These are phyloP conservation scores for Saitoella complicata DNA, from an alignment of 805 yeast species.

Conservation along the genomic window DNA sequence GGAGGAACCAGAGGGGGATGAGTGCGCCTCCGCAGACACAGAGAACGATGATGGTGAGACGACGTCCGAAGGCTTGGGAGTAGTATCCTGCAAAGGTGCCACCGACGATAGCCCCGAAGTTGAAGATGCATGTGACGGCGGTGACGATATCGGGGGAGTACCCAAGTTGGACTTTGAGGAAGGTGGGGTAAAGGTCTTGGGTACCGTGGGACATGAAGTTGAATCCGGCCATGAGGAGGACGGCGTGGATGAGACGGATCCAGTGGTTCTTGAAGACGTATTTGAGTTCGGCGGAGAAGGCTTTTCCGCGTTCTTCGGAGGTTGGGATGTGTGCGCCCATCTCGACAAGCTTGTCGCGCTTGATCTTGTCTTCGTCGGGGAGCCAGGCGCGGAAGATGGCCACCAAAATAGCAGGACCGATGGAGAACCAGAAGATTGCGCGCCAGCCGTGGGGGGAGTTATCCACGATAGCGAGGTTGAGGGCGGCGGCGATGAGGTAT, in stretches of 20 bases:
- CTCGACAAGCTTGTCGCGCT: constrained; percentile 4
- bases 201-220: constrained; percentile 62
- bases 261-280: constrained; percentile 31
- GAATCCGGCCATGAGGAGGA: constrained; percentile 50
- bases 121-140: constrained; percentile 45
- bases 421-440: constrained; percentile 55
- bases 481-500: constrained; percentile 46
- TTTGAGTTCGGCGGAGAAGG: constrained; percentile 7
- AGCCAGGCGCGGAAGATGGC: constrained; percentile 39
- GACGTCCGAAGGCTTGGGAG: constrained; percentile 43
- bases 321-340: background rate
- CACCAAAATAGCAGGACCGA: constrained; percentile 48
- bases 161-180: constrained; percentile 36
- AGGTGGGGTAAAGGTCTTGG: constrained; percentile 56
- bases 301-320: constrained; percentile 1
- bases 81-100: constrained; percentile 44
- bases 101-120: constrained; percentile 52
- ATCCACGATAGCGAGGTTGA: constrained; percentile 38
- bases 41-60: constrained; percentile 37
- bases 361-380: constrained; percentile 33
- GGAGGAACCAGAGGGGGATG: constrained; percentile 46
- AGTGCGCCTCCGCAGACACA: constrained; percentile 41
- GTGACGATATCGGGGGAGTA: constrained; percentile 34
- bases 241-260: constrained; percentile 41
- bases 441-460: constrained; percentile 46